Base-by-base conservation (phyloP, 169 alveolate genomes). In the Eimeria maxima region DNA sequence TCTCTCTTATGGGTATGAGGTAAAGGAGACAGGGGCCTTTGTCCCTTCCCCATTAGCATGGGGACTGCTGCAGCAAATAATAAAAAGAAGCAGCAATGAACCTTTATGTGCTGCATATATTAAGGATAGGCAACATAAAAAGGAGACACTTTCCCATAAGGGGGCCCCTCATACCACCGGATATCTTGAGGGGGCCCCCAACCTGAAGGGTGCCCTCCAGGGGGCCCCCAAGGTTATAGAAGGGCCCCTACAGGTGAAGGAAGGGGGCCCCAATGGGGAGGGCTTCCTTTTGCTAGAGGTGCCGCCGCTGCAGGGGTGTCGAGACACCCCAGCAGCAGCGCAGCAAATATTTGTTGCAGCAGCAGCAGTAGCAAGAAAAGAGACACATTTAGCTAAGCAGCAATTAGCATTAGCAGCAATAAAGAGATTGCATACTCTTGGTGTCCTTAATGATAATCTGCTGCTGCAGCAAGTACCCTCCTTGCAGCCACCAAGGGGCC, bases 221-320 rank as follows among this genome's bases (percentile, higher is more conserved):
- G n/a, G n/a, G n/a, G n/a, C n/a, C n/a, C n/a, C n/a, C n/a, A n/a
- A n/a, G n/a, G n/a, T n/a, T n/a, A n/a, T n/a, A n/a, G n/a, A n/a
- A n/a, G n/a, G n/a, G n/a, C n/a, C n/a, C n/a, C n/a, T n/a, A n/a
- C n/a, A n/a, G n/a, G n/a, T n/a, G n/a, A n/a, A n/a, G n/a, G n/a
- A n/a, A n/a, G n/a, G n/a, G n/a, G n/a, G n/a, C n/a, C n/a, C n/a
- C n/a, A n/a, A n/a, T n/a, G n/a, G n/a, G 27, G 45, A 29, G 65
- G 88, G n/a, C 67, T 47, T 47, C 44, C 88, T 57, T 8, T 8
- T 27, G 7, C 27, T 78, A 29, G 88, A 78, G 63, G 38, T 78
- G 27, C 88, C 88, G 38, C 88, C 65, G 16, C 88, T 78, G 42
- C 42, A 78, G 47, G 88, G 88, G 65, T 78, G 42, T 20, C 33